Conservation (phyloP, 2,329 filamentous ascomycete species). For the Phyllosticta citrichinensis region DNA sequence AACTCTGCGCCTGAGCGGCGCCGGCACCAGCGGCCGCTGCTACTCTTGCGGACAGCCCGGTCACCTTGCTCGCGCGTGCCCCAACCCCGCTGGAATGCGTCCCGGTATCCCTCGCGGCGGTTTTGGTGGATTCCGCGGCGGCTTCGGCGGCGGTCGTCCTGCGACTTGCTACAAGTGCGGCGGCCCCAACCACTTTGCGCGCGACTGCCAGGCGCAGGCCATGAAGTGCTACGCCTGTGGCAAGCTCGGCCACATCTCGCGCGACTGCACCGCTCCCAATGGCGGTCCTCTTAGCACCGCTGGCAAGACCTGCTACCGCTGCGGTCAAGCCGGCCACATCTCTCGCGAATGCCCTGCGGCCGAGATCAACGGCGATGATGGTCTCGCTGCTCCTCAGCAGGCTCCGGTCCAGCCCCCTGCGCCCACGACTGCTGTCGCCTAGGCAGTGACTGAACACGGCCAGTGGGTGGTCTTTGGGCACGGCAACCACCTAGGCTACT, state of each 20-base stretch:
- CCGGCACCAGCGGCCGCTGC: slow-evolving; percentile 75
- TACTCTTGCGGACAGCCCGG: slow-evolving; percentile 93
- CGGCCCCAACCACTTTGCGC: slow-evolving; percentile 93
- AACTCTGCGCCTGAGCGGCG: slow-evolving; percentile 80
- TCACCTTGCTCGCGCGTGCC: slow-evolving; percentile 87
- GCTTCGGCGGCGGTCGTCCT: slow-evolving; percentile 58
- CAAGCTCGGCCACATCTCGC: slow-evolving; percentile 87
- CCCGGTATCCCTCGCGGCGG: slow-evolving; percentile 61
- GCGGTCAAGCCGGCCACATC: slow-evolving; percentile 91
- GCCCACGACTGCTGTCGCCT: slow-evolving; percentile 32
- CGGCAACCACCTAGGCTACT: neutral
- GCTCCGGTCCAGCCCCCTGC: slow-evolving; percentile 30
- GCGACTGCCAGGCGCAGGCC: slow-evolving; percentile 94
- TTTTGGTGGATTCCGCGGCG: slow-evolving; percentile 60
- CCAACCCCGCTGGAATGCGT: slow-evolving; percentile 58
- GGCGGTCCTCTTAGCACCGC: slow-evolving; percentile 90
- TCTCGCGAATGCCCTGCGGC: slow-evolving; percentile 88
- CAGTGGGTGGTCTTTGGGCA: slow-evolving; percentile 8
- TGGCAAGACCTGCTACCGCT: slow-evolving; percentile 98
- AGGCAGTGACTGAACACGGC: slow-evolving; percentile 13
- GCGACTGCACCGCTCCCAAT: slow-evolving; percentile 93
- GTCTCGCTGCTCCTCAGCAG: slow-evolving; percentile 20
- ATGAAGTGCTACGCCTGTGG: slow-evolving; percentile 99
- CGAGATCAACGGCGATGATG: slow-evolving; percentile 37
- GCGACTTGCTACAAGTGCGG: slow-evolving; percentile 62